Evolutionary conservation across 192 early-diverging fungal genomes (phyloP).

Genomic region (Radiomyces spectabilis): DNA sequence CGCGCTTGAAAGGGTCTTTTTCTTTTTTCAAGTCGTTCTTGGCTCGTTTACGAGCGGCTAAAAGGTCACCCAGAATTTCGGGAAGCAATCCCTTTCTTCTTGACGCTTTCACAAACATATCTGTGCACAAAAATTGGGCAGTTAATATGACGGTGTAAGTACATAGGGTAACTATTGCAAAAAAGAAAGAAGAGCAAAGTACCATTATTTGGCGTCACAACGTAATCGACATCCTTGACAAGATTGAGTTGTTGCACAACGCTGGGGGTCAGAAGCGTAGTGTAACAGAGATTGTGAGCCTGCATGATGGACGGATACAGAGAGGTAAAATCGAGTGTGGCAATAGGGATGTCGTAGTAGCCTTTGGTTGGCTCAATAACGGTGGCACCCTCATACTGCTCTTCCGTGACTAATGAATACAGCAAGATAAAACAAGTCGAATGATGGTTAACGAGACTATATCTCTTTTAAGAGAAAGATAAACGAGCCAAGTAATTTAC

Average conservation of each 20-base stretch:
- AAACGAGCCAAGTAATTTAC: conserved; percentile 30
- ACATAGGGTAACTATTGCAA: not conserved
- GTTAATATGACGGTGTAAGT: not conserved
- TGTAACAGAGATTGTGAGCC: conserved; percentile 98
- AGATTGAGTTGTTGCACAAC: conserved; percentile 57
- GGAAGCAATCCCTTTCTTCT: conserved; percentile 82
- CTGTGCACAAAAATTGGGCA: conserved; percentile 21
- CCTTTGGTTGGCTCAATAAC: conserved; percentile 94
- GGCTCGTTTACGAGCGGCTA: conserved; percentile 87
- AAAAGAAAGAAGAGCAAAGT: not conserved
- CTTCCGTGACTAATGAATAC: conserved; percentile 53
- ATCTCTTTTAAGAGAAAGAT: too few relatives aligned
- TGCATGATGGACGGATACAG: conserved; percentile 99
- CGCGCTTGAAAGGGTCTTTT: conserved; percentile 89
- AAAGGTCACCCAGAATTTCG: conserved; percentile 79
- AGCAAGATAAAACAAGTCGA: not conserved
- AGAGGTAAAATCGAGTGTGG: conserved; percentile 96
- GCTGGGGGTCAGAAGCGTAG: conserved; percentile 61
- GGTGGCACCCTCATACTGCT: conserved; percentile 91
- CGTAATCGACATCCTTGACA: conserved; percentile 76
- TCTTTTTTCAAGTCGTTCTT: conserved; percentile 94
- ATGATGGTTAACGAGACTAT: too few relatives aligned
- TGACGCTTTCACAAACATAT: conserved; percentile 77
- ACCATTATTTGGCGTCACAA: conserved; percentile 84
- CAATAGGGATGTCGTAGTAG: conserved; percentile 93